These are phyloP conservation scores for Didymella glomerata DNA, from an alignment of 2,329 filamentous ascomycete species.

Conservation along the genomic window DNA sequence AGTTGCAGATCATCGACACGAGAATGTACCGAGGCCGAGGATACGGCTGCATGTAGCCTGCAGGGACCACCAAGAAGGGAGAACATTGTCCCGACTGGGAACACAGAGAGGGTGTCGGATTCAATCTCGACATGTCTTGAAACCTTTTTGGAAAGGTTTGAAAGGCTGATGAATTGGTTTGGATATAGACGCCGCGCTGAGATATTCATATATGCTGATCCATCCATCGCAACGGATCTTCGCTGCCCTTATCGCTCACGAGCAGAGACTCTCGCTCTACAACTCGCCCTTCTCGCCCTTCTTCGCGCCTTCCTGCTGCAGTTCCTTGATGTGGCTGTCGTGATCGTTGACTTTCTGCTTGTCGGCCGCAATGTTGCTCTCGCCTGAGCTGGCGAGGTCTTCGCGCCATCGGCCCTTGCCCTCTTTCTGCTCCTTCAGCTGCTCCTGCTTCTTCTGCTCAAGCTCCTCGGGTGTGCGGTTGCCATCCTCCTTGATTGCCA, in stretches of 20 bases:
- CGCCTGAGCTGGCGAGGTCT: conserved; percentile 53
- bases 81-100: not conserved
- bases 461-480: conserved; percentile 51
- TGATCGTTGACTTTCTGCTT: conserved; percentile 54
- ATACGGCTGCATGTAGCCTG: conserved; percentile 22
- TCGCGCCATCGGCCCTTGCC: conserved; percentile 56
- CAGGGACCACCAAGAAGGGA: conserved; percentile 2
- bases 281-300: conserved; percentile 52
- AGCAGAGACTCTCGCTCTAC: conserved; percentile 2
- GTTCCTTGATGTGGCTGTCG: conserved; percentile 53
- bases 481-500: conserved; percentile 54
- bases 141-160: not conserved
- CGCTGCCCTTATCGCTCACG: too few relatives aligned
- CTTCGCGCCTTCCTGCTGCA: conserved; percentile 56
- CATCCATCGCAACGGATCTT: not conserved
- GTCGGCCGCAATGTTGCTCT: conserved; percentile 55
- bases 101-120: conserved; percentile 6
- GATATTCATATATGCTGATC: not conserved
- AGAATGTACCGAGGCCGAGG: conserved; percentile 10
- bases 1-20: conserved; percentile 13
- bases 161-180: conserved; percentile 5
- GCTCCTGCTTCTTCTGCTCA: conserved; percentile 56
- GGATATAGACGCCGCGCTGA: conserved; percentile 6
- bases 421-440: conserved; percentile 54
- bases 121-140: not conserved